These are phyloP conservation scores for Meyerozyma sp. DNA, from an alignment of 1,139 yeast genomes.

Conservation along the genomic window DNA sequence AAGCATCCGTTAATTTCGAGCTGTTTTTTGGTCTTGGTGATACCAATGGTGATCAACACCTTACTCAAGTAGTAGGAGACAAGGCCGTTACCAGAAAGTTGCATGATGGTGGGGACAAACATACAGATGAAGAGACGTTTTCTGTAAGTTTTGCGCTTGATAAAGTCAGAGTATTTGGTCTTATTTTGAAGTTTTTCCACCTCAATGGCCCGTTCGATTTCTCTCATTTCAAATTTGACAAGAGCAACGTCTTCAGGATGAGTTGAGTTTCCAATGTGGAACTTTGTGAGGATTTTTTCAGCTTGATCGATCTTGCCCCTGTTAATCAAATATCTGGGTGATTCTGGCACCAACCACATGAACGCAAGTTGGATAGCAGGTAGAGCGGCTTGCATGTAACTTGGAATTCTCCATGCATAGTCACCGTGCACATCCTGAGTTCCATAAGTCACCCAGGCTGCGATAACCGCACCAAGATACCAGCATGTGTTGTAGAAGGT, in stretches of 20 bases:
- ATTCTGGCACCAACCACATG: constrained; percentile 39
- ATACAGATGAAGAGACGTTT: constrained; percentile 8
- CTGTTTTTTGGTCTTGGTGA: constrained; percentile 29
- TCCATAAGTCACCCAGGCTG: constrained; percentile 52
- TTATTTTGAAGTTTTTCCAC: constrained; percentile 22
- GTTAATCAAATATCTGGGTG: constrained; percentile 40
- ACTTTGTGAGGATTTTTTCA: constrained; percentile 25
- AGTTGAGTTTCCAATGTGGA: constrained; percentile 33
- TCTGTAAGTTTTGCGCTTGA: constrained; percentile 18
- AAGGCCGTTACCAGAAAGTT: constrained; percentile 11
- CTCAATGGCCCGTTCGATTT: constrained; percentile 37
- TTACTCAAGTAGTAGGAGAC: constrained; percentile 11
- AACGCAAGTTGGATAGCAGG: constrained; percentile 22
- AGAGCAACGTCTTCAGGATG: constrained; percentile 26
- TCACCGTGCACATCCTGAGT: constrained; percentile 17
- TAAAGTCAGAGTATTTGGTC: constrained; percentile 29
- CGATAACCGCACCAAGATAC: constrained; percentile 32
- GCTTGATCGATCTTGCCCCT: constrained; percentile 35
- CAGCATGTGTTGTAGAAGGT: constrained; percentile 3
- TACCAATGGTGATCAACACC: constrained; percentile 10
- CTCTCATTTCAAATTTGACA: constrained; percentile 41
- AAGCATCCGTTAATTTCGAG: constrained; percentile 43
- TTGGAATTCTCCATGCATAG: constrained; percentile 42
- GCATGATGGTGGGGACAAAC: constrained; percentile 8
- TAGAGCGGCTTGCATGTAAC: constrained; percentile 37